Evolutionary conservation across 352 stramenopile genomes (phyloP).

Genomic region (Elongisporangium prolatum): DNA sequence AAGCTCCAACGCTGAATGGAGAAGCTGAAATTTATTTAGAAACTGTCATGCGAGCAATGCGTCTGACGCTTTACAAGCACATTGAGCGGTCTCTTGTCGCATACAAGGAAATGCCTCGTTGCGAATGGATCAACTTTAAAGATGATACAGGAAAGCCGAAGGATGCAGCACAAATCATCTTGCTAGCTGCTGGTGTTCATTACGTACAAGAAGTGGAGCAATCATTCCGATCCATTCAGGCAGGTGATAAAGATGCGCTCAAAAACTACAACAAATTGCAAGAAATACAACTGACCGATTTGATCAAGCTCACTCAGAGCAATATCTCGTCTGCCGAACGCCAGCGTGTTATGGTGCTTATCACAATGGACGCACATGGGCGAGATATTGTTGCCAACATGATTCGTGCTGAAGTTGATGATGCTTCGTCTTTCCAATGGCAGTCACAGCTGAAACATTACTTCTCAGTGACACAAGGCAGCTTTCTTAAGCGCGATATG

Average conservation of each 20-base stretch:
- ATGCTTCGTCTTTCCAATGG: conserved; percentile 90
- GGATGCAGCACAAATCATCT: conserved; percentile 94
- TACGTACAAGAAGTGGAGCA: conserved; percentile 92
- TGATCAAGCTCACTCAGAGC: conserved; percentile 91
- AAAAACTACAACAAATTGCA: conserved; percentile 90
- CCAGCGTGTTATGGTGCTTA: conserved; percentile 93
- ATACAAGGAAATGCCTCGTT: conserved; percentile 89
- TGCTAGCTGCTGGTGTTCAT: conserved; percentile 90
- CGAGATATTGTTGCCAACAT: conserved; percentile 96
- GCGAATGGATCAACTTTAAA: conserved; percentile 96
- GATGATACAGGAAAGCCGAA: conserved; percentile 80
- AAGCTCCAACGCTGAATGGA: conserved; percentile 89
- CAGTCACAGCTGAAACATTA: conserved; percentile 96
- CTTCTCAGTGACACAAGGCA: conserved; percentile 83
- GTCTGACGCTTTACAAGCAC: conserved; percentile 92
- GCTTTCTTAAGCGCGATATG: conserved; percentile 89
- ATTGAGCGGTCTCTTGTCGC: conserved; percentile 89
- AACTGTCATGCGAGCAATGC: conserved; percentile 93
- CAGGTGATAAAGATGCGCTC: conserved; percentile 83
- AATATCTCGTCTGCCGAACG: conserved; percentile 91
- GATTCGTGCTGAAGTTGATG: conserved; percentile 85
- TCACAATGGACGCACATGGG: conserved; percentile 94
- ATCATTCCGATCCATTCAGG: conserved; percentile 70
- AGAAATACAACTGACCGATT: conserved; percentile 91
- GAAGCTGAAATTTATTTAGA: conserved; percentile 98